Percentiles rank a stretch among this genome's conserved stretches.
These are phyloP conservation scores for Fonsecaea pedrosoi DNA, from an alignment of 2,329 filamentous ascomycete genomes.

Conservation along the genomic window DNA sequence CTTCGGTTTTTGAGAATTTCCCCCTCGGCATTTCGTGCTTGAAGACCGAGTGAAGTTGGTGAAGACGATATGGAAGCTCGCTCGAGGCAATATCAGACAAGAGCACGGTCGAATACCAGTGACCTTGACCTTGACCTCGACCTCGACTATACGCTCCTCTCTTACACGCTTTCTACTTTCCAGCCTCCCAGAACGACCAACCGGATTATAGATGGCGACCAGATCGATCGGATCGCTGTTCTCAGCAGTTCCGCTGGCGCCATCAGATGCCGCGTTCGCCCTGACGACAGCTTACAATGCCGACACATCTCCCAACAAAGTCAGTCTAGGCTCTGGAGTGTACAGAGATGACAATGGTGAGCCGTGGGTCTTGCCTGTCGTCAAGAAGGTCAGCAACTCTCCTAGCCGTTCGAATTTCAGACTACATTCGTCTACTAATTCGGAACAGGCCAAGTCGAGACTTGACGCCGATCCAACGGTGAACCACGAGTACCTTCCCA, in stretches of 20 bases:
- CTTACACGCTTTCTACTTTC: no score
- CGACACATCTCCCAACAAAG: slow-evolving; percentile 45
- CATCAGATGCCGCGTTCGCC: slow-evolving; percentile 67
- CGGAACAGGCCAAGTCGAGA: slow-evolving; percentile 78
- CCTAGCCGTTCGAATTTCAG: background rate
- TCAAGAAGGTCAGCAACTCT: background rate
- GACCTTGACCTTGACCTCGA: no score
- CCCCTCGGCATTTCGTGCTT: no score
- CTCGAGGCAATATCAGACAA: no score
- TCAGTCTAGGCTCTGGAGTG: slow-evolving; percentile 50
- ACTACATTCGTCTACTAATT: background rate
- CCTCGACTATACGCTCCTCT: no score
- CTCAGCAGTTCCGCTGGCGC: slow-evolving; percentile 46
- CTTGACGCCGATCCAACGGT: slow-evolving; percentile 77
- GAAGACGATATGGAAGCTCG: no score
- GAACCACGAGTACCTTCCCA: slow-evolving; percentile 97
- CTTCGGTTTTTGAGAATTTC: no score
- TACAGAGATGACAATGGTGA: slow-evolving; percentile 49
- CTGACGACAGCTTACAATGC: slow-evolving; percentile 40
- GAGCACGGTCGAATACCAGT: no score
- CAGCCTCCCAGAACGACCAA: no score
- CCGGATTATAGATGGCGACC: background rate
- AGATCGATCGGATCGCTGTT: slow-evolving; percentile 38
- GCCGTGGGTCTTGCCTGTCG: slow-evolving; percentile 49
- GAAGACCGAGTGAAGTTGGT: no score